phyloP scores from a whole-genome alignment of 257 asterid species.

The Solanum etuberosum region DNA sequence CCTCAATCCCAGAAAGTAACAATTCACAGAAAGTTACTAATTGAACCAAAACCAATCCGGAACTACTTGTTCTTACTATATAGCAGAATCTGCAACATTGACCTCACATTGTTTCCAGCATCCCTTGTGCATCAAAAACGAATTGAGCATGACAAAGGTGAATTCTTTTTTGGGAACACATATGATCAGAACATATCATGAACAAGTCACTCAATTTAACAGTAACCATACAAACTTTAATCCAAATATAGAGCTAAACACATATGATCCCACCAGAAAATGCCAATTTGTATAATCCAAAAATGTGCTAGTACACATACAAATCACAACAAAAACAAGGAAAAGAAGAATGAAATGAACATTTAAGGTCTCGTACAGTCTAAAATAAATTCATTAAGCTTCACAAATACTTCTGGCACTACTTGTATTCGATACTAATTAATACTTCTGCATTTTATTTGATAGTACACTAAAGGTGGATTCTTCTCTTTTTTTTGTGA shows the following conservation, averaged over 20 bases:
- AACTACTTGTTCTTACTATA: neutral
- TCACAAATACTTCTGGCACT: neutral
- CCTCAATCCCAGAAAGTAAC: neutral
- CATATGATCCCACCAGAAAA: neutral
- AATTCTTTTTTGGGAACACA: neutral
- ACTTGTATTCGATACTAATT: neutral
- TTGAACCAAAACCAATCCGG: neutral
- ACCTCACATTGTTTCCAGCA: neutral
- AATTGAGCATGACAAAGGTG: neutral
- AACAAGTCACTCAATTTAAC: neutral
- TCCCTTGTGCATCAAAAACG: neutral
- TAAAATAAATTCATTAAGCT: neutral
- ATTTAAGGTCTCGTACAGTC: neutral
- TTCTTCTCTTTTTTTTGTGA: neutral
- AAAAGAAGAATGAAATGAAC: neutral
- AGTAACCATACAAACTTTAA: neutral
- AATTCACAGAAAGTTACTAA: neutral
- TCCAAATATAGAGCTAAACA: neutral
- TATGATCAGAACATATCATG: neutral
- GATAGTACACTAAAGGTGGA: neutral
- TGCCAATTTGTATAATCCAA: neutral
- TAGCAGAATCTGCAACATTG: neutral
- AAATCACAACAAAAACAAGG: neutral
- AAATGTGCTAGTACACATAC: neutral
- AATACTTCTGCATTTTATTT: neutral